phyloP scores from a whole-genome alignment of 2,329 filamentous ascomycete species.

The Lasiodiplodia theobromae region DNA sequence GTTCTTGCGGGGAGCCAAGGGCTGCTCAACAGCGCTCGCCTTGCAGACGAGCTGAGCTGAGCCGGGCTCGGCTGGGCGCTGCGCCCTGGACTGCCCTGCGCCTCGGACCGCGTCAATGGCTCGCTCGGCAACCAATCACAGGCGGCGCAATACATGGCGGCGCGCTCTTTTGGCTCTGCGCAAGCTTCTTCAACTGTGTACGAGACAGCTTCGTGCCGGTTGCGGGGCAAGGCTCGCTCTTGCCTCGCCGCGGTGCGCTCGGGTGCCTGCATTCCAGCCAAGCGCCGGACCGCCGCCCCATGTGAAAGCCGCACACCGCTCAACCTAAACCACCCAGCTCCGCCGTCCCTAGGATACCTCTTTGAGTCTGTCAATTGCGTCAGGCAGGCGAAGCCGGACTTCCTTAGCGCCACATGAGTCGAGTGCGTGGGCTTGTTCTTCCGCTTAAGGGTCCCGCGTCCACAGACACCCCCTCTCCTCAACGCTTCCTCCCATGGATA shows the following conservation, averaged over 20 bases:
- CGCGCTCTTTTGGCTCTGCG: neutral
- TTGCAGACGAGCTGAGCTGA: constrained; percentile 11
- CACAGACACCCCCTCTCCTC: constrained; percentile 2
- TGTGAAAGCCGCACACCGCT: constrained; percentile 25
- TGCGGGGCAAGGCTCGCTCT: constrained; percentile 7
- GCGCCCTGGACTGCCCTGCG: neutral
- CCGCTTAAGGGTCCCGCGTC: constrained; percentile 5
- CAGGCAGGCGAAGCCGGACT: constrained; percentile 14
- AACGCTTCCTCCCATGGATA: constrained; percentile 13
- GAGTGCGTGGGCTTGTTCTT: constrained; percentile 23
- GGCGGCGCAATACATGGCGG: neutral
- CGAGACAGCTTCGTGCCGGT: constrained; percentile 10
- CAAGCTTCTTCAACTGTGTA: constrained; percentile 6
- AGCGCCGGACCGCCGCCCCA: constrained; percentile 15
- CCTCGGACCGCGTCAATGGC: neutral
- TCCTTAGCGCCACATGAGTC: constrained; percentile 27
- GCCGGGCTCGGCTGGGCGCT: neutral
- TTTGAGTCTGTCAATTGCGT: constrained; percentile 21
- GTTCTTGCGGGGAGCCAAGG: neutral
- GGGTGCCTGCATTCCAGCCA: constrained; percentile 22
- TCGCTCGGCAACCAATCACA: constrained; percentile 15
- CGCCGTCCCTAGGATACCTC: constrained; percentile 4
- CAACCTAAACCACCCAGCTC: constrained; percentile 1
- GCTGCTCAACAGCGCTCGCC: neutral
- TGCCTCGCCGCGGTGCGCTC: neutral